Conservation (phyloP, 2,329 filamentous ascomycete species). For the Phialophora macrospora region DNA sequence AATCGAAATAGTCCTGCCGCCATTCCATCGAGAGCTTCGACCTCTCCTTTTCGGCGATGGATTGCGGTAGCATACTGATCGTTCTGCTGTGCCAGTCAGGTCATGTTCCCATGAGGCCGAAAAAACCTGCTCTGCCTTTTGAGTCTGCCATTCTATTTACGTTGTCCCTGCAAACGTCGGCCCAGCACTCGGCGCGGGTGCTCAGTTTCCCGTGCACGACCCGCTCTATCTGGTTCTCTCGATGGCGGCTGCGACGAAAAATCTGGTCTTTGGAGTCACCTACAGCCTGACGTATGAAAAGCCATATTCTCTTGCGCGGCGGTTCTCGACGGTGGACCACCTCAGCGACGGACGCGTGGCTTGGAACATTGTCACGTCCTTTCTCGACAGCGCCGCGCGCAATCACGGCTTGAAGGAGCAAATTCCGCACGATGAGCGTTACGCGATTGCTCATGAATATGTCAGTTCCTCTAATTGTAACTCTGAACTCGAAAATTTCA, state of each 20-base stretch:
- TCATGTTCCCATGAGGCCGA: constrained; percentile 66
- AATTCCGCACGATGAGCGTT: constrained; percentile 57
- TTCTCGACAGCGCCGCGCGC: constrained; percentile 66
- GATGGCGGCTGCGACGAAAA: constrained; percentile 54
- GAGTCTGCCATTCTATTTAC: constrained; percentile 33
- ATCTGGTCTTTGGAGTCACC: constrained; percentile 66
- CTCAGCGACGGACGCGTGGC: constrained; percentile 64
- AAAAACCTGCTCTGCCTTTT: constrained; percentile 56
- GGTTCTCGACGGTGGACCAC: constrained; percentile 66
- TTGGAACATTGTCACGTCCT: constrained; percentile 69
- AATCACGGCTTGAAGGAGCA: constrained; percentile 65
- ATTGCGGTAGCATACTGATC: constrained; percentile 45
- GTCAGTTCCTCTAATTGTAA: constrained; percentile 32
- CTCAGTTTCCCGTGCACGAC: constrained; percentile 58
- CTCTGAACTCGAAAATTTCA: neutral
- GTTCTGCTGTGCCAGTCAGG: constrained; percentile 59
- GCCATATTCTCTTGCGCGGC: constrained; percentile 65
- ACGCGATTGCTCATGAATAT: constrained; percentile 56
- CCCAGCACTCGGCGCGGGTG: constrained; percentile 47
- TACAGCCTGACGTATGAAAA: constrained; percentile 70
- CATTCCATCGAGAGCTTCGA: constrained; percentile 56
- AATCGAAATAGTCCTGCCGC: constrained; percentile 57
- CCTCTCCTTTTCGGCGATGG: constrained; percentile 42
- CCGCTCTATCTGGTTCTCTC: constrained; percentile 60
- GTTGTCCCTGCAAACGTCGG: constrained; percentile 42